Evolutionary conservation across 257 asterid genomes (phyloP).

Genomic region (Solanum peruvianum): DNA sequence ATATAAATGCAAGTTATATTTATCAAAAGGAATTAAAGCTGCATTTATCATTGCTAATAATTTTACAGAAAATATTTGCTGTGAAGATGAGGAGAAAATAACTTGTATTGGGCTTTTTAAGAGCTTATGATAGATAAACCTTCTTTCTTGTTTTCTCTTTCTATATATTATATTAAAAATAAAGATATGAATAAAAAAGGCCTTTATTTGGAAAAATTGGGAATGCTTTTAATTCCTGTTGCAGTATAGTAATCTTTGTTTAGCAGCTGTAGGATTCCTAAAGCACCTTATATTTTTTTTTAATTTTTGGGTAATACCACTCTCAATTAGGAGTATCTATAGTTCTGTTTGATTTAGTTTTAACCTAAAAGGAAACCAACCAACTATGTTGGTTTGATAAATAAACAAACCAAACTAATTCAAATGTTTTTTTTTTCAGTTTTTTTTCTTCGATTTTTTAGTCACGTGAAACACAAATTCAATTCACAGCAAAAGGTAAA

Average conservation of each 20-base stretch:
- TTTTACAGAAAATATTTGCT: neutral
- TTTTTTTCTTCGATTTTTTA: neutral
- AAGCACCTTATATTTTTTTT: neutral
- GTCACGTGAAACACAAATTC: neutral
- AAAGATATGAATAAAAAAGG: neutral
- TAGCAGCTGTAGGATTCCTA: neutral
- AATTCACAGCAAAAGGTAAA: neutral
- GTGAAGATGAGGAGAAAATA: neutral
- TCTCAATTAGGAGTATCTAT: neutral
- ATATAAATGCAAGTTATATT: neutral
- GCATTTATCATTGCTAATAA: neutral
- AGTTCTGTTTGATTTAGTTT: neutral
- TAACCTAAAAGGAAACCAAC: neutral
- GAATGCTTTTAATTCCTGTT: neutral
- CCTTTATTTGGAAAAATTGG: neutral
- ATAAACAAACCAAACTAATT: neutral
- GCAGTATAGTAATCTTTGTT: neutral
- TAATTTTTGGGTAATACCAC: neutral
- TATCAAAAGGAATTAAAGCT: neutral
- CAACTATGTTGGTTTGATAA: neutral
- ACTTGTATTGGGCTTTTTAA: neutral
- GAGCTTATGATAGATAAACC: neutral
- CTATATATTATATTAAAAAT: neutral
- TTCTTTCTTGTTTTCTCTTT: neutral
- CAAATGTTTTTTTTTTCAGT: neutral